A percentile compares a stretch with the other conserved stretches of the same genome.
Conservation (phyloP, 2,329 filamentous ascomycete genomes). For the Dothistroma septosporum region DNA sequence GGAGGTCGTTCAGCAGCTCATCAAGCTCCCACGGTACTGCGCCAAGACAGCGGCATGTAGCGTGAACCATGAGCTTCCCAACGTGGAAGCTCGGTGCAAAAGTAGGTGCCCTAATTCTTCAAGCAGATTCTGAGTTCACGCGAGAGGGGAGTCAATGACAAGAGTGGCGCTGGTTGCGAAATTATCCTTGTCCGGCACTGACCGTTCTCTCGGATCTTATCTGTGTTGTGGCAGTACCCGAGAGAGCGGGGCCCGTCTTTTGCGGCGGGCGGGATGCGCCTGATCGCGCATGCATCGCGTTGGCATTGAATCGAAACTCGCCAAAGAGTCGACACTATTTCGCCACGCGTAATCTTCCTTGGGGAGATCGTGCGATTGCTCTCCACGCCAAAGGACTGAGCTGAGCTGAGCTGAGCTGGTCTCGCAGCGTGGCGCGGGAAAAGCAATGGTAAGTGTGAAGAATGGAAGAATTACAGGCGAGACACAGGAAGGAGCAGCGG, state of each 20-base stretch:
- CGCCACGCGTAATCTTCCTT: neutral
- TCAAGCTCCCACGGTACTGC: neutral
- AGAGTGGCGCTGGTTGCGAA: neutral
- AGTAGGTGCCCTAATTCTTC: neutral
- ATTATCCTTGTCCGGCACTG: neutral
- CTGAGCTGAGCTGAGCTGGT: neutral
- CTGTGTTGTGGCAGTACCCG: too few species aligned
- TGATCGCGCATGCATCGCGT: neutral
- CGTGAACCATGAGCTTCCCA: neutral
- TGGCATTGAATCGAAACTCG: neutral
- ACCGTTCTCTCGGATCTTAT: neutral
- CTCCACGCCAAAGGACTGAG: neutral
- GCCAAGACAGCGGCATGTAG: neutral
- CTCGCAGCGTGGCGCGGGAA: neutral
- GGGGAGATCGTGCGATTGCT: neutral
- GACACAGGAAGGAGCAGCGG: slow-evolving; percentile 82
- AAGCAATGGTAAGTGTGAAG: neutral
- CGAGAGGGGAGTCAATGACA: neutral
- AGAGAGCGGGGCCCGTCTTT: neutral
- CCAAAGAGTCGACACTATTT: neutral
- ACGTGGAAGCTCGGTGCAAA: neutral
- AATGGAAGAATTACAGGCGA: slow-evolving; percentile 72
- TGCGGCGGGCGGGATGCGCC: neutral
- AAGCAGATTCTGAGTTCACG: neutral
- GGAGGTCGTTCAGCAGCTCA: neutral